Evolutionary conservation across 2,329 filamentous ascomycete genomes (phyloP), one percentile per base, ranked within the genome.

Genomic region (Calonectria hawksworthii): DNA sequence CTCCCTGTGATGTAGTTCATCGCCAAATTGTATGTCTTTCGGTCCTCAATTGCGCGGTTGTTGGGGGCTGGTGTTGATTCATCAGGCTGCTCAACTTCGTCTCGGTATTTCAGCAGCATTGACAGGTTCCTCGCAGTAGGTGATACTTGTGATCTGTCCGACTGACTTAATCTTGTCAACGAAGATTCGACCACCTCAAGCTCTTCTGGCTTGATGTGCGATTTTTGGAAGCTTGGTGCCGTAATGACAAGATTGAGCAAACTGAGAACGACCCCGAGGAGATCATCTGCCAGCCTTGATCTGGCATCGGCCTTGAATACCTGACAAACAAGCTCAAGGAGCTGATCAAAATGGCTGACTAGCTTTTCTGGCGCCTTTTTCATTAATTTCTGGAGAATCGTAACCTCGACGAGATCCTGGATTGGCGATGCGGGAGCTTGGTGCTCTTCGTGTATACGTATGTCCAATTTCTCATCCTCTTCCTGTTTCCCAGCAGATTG

Each of bases 311-410:
- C 86, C 7, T 85, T 83, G 1, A 95, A 82, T 0, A 95, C 88
- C 70, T 93, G 89, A 66, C 87, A 87, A 64, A 93, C 89, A 2
- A 96, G 87, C 59, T 92, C 89, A 2, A 95, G 85, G 9, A 94
- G 88, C 77, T 94, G 92, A 54, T 89, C 89, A 2, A 93, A 93
- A 72, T 92, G 90, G 38, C 88, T 89, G 36, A 93, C 89, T 16
- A 95, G 87, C 75, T 91, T 92, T 28, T 93, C 90, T 1, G 92
- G 89, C 59, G 93, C 89, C 59, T 86, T 88, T 30, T 91, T 89
- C 83, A 95, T 91, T 84, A 95, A 88, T 41, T 89, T 89, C 79
- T 94, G 92, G 10, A 95, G 86, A 0, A 94, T 84, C 64, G 92
- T 92, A 7, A 92, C 87, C 75, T 94, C 88, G 8, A 89, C 83